Percentiles rank a stretch among this genome's conserved stretches.
Evolutionary conservation across 1,284 basidiomycete species (phyloP).

Genomic region (Cutaneotrichosporon mucoides): DNA sequence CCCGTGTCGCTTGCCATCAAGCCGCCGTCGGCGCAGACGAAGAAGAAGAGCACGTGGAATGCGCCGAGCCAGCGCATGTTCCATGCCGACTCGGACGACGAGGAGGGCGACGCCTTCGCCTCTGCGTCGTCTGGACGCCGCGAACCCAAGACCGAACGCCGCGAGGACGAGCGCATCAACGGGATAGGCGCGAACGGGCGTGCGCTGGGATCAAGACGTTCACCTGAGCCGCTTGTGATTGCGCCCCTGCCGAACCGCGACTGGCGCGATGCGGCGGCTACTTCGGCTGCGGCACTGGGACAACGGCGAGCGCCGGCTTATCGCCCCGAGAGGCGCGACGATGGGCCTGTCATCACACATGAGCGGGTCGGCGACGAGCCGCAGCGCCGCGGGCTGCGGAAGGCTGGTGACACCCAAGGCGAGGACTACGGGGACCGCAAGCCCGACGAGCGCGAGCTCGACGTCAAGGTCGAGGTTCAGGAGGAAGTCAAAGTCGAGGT

Average conservation of each 20-base stretch:
- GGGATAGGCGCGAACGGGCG: constrained; percentile 55
- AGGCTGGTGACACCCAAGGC: constrained; percentile 12
- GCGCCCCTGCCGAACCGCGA: constrained; percentile 76
- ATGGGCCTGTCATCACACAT: constrained; percentile 32
- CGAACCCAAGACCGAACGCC: neutral
- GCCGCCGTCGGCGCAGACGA: constrained; percentile 24
- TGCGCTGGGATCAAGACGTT: constrained; percentile 54
- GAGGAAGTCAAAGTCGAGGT: constrained; percentile 7
- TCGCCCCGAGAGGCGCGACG: constrained; percentile 58
- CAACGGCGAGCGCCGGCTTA: constrained; percentile 53
- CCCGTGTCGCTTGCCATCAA: constrained; percentile 48
- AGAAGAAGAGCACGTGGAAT: constrained; percentile 6
- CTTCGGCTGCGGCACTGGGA: neutral
- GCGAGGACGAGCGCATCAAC: constrained; percentile 64
- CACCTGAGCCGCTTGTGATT: constrained; percentile 69
- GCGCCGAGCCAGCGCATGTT: constrained; percentile 42
- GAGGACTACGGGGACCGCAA: constrained; percentile 16
- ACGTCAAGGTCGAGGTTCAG: constrained; percentile 2
- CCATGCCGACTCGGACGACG: constrained; percentile 36
- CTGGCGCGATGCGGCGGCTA: constrained; percentile 64
- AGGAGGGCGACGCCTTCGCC: constrained; percentile 30
- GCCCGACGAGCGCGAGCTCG: constrained; percentile 13
- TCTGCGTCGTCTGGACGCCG: neutral
- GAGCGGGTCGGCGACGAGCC: constrained; percentile 65
- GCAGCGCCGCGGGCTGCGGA: constrained; percentile 67